Percentiles rank a stretch among this genome's conserved stretches.
phyloP scores from a whole-genome alignment of 176 grass and related monocot genomes.

The barley (Hordeum vulgare) region MorexV3_pseudomolecules_assembly NC_058524.1:514282212-514282711 shows the following conservation, averaged over 20 bases:
- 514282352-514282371: neutral
- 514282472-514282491: neutral
- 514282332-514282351: neutral
- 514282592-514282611: too few relatives aligned
- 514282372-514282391: neutral
- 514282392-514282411: slow-evolving; percentile 2
- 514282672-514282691: too few relatives aligned
- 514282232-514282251: slow-evolving; percentile 75
- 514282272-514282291: neutral
- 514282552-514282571: slow-evolving; percentile 21
- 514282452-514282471: neutral
- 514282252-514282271: neutral
- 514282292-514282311: neutral
- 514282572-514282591: neutral
- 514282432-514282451: neutral
- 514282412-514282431: neutral
- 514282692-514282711: too few relatives aligned
- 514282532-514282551: slow-evolving; percentile 43
- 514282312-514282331: slow-evolving; percentile 5
- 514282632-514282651: too few relatives aligned
- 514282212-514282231: slow-evolving; percentile 49
- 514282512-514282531: slow-evolving; percentile 30
- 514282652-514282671: too few relatives aligned
- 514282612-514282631: too few relatives aligned
- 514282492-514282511: neutral